Evolutionary conservation across 1,284 basidiomycete species (phyloP).

Genomic region (Tremellales sp.): DNA sequence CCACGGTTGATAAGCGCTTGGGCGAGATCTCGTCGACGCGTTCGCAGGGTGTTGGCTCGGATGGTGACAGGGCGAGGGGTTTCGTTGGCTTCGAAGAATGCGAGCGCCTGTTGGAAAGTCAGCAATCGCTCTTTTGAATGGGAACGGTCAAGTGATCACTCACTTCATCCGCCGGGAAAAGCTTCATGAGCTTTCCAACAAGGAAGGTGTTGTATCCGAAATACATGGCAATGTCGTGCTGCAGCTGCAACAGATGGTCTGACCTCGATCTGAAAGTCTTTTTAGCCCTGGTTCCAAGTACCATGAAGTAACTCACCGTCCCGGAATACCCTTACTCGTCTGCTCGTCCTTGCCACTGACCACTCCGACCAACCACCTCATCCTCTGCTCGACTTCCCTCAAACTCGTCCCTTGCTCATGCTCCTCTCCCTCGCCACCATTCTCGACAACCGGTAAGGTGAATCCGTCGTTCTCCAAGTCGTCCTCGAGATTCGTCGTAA

Average conservation of each 20-base stretch:
- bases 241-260: constrained; percentile 85
- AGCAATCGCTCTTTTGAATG: background rate
- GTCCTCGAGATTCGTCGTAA: constrained; percentile 53
- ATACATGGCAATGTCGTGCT: constrained; percentile 85
- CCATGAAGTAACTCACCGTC: constrained; percentile 57
- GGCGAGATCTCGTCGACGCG: constrained; percentile 87
- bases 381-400: constrained; percentile 77
- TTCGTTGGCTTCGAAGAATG: constrained; percentile 99
- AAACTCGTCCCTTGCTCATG: constrained; percentile 64
- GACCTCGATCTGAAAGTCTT: constrained; percentile 62
- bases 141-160: constrained; percentile 16
- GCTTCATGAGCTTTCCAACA: constrained; percentile 86
- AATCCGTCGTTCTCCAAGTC: constrained; percentile 65
- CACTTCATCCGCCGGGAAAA: constrained; percentile 90
- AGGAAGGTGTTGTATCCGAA: constrained; percentile 98
- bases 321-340: constrained; percentile 50
- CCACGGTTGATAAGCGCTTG: constrained; percentile 93
- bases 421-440: constrained; percentile 78
- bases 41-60: constrained; percentile 93
- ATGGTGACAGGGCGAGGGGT: constrained; percentile 95
- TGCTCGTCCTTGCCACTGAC: constrained; percentile 70
- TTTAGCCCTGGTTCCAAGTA: constrained; percentile 20
- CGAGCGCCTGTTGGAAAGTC: constrained; percentile 65
- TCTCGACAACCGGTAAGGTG: constrained; percentile 72
- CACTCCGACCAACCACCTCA: constrained; percentile 81